phyloP scores from a whole-genome alignment of 495 filamentous ascomycete genomes.

The Hypoxylon lenormandii region DNA sequence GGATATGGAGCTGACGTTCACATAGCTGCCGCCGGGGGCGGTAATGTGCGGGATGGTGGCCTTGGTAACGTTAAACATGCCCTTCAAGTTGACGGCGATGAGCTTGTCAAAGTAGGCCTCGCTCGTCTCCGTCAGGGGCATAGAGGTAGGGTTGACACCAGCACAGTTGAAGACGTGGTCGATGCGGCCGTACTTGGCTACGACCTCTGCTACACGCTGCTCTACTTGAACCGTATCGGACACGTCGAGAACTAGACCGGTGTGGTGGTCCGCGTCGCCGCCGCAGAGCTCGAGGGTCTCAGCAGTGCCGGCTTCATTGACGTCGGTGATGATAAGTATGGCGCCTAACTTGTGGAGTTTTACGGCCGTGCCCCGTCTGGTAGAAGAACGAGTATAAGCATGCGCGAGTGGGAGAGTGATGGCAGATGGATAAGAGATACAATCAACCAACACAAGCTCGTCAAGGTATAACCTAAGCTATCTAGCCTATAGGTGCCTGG shows the following conservation, averaged over 20 bases:
- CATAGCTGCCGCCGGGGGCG: slow-evolving; percentile 41
- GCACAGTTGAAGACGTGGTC: slow-evolving; percentile 67
- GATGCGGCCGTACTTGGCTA: slow-evolving; percentile 50
- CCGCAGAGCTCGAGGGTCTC: slow-evolving; percentile 41
- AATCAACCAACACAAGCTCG: not conserved
- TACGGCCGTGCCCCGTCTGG: slow-evolving; percentile 60
- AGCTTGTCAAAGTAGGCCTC: slow-evolving; percentile 48
- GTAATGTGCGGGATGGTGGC: slow-evolving; percentile 52
- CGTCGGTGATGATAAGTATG: slow-evolving; percentile 60
- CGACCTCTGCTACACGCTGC: slow-evolving; percentile 49
- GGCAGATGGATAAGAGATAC: not conserved
- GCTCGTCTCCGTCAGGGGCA: slow-evolving; percentile 50
- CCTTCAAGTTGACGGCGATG: slow-evolving; percentile 50
- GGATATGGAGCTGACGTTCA: slow-evolving; percentile 62
- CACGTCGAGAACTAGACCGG: slow-evolving; percentile 56
- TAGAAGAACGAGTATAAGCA: not conserved
- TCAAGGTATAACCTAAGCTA: not conserved
- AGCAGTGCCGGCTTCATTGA: slow-evolving; percentile 50
- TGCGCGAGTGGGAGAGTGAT: not conserved
- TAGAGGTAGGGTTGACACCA: slow-evolving; percentile 62
- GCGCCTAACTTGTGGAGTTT: slow-evolving; percentile 59
- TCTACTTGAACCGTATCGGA: slow-evolving; percentile 40
- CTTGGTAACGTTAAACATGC: slow-evolving; percentile 54
- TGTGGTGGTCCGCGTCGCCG: slow-evolving; percentile 36
- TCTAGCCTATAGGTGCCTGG: too few relatives aligned